Conservation (phyloP, 106 monocot species). For the Acorus calamus region DNA sequence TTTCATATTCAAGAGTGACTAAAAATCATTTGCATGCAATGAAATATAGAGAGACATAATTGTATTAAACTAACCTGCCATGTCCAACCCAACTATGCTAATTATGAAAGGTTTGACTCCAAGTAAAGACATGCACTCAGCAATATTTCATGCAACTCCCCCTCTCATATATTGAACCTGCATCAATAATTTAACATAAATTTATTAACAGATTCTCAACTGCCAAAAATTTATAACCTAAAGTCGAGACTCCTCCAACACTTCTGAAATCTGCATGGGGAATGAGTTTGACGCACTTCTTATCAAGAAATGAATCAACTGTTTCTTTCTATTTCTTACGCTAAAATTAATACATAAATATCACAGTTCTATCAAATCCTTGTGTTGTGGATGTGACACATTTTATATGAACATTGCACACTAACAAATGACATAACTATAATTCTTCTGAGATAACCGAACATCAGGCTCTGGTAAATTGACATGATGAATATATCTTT, state of each 20-base stretch:
- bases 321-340: too few species aligned
- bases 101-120: slow-evolving; percentile 64
- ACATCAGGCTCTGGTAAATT: too few species aligned
- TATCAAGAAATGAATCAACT: too few species aligned
- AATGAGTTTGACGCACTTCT: too few species aligned
- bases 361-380: too few species aligned
- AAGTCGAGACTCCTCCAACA: background rate
- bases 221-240: background rate
- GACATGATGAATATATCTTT: too few species aligned
- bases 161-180: slow-evolving; percentile 65
- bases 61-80: slow-evolving; percentile 44
- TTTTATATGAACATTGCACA: too few species aligned
- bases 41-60: slow-evolving; percentile 1
- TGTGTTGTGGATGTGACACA: too few species aligned
- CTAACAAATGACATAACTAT: too few species aligned
- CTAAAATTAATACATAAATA: too few species aligned
- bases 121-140: slow-evolving; percentile 84
- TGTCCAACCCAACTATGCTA: slow-evolving; percentile 66
- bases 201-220: background rate
- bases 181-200: background rate
- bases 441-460: too few species aligned
- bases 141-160: slow-evolving; percentile 85
- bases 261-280: too few species aligned
- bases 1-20: background rate
- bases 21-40: background rate